phyloP scores from a whole-genome alignment of 768 basidiomycete genomes.

The Lactarius sanguifluus region DNA sequence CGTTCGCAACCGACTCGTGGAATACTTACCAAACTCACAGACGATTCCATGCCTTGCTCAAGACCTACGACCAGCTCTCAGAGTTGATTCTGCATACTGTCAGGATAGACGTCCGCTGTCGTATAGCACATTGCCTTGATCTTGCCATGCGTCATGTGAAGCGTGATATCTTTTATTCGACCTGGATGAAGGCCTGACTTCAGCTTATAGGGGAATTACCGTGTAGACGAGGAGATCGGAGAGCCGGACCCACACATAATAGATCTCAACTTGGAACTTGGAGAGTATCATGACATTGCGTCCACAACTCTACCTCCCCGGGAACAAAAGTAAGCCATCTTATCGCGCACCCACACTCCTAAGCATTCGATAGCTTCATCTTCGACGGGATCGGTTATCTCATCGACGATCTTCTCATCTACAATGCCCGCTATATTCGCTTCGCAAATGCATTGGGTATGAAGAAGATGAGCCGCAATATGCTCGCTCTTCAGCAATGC shows the following conservation, averaged over 20 bases:
- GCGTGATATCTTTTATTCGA: neutral
- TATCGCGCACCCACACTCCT: constrained; percentile 22
- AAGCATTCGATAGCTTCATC: constrained; percentile 58
- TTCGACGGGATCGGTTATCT: constrained; percentile 84
- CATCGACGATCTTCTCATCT: constrained; percentile 80
- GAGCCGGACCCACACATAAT: constrained; percentile 90
- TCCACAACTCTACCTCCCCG: constrained; percentile 57
- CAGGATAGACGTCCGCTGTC: constrained; percentile 83
- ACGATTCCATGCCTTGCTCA: constrained; percentile 86
- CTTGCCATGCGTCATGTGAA: constrained; percentile 63
- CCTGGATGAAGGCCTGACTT: neutral
- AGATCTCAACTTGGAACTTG: constrained; percentile 80
- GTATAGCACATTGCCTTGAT: constrained; percentile 64
- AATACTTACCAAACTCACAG: constrained; percentile 42
- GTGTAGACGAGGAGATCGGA: constrained; percentile 75
- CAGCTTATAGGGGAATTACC: constrained; percentile 72
- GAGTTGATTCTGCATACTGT: constrained; percentile 85
- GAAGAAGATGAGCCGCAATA: constrained; percentile 84
- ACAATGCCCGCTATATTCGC: constrained; percentile 67
- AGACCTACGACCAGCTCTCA: constrained; percentile 88
- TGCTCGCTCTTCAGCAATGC: constrained; percentile 89
- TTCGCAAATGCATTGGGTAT: constrained; percentile 73
- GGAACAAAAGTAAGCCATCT: constrained; percentile 60
- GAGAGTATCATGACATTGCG: constrained; percentile 70
- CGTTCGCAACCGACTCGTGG: constrained; percentile 67